A percentile compares a stretch with the other conserved stretches of the same genome.
These are phyloP conservation scores for Bombardia bombarda DNA, from an alignment of 495 filamentous ascomycete genomes.

Conservation along the genomic window DNA sequence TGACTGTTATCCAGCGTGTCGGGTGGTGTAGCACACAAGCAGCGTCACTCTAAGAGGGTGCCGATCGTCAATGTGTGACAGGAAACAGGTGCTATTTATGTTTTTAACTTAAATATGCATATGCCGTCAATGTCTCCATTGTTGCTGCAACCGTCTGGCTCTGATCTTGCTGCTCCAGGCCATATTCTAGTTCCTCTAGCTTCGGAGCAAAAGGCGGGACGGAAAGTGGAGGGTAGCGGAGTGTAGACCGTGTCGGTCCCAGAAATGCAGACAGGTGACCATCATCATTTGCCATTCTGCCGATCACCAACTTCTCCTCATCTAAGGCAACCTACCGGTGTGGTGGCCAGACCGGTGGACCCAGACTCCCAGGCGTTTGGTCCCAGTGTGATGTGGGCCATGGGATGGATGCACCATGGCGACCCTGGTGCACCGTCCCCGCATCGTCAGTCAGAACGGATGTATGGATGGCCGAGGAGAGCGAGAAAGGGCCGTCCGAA, in stretches of 20 bases:
- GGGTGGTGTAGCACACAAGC: not conserved
- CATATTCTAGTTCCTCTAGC: not conserved
- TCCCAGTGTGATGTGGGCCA: too few species aligned
- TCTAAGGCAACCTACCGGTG: not conserved
- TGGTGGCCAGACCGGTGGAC: too few species aligned
- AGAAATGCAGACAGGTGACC: too few species aligned
- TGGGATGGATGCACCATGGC: too few species aligned
- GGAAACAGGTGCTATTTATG: not conserved
- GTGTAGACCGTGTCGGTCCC: not conserved
- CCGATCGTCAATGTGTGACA: not conserved
- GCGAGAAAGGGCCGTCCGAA: constrained; percentile 1
- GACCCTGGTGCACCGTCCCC: too few species aligned
- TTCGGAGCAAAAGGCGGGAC: not conserved
- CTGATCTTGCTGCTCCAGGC: not conserved
- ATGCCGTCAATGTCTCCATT: not conserved
- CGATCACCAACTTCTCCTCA: not conserved
- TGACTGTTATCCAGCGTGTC: not conserved
- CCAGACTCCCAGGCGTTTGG: too few species aligned
- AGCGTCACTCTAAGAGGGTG: not conserved
- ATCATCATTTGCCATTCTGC: not conserved
- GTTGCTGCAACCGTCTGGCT: not conserved
- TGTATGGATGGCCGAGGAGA: not conserved
- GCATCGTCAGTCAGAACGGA: not conserved
- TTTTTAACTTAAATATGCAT: not conserved
- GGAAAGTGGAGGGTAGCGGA: too few species aligned